Conservation (phyloP, 495 filamentous ascomycete genomes). For the Xylaria acuta region DNA sequence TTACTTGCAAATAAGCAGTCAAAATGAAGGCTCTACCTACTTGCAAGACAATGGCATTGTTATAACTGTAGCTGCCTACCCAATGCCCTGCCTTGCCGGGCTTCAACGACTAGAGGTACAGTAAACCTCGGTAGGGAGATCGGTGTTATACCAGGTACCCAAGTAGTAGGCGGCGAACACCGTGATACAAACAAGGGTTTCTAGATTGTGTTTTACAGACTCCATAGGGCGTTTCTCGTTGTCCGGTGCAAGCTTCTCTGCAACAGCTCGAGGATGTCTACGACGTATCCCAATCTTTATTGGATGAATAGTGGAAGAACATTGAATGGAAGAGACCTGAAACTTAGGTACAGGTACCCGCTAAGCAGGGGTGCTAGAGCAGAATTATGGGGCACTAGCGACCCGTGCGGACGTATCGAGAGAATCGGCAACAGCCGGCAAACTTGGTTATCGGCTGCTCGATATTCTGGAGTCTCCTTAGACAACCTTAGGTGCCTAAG, state of each 20-base stretch:
- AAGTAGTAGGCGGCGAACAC: not conserved
- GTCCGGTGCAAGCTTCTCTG: too few species aligned
- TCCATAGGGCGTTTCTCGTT: too few species aligned
- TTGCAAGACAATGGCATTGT: not conserved
- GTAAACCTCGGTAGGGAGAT: too few species aligned
- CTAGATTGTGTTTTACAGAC: too few species aligned
- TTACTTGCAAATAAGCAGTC: not conserved
- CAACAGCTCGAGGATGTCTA: too few species aligned
- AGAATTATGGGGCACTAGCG: not conserved
- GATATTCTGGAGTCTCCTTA: not conserved
- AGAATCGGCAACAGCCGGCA: conserved; percentile 23
- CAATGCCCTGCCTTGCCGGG: too few species aligned
- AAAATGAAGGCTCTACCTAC: not conserved
- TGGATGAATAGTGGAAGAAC: too few species aligned
- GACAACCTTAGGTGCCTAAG: not conserved
- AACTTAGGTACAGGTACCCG: not conserved
- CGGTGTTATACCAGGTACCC: too few species aligned
- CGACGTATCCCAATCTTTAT: too few species aligned
- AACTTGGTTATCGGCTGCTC: conserved; percentile 5
- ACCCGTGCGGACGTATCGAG: not conserved
- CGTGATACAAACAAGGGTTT: not conserved
- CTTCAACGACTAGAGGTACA: too few species aligned
- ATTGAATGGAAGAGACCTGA: not conserved
- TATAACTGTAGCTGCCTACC: too few species aligned
- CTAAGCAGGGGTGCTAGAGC: not conserved